Percentiles rank a stretch among this genome's conserved stretches.
Evolutionary conservation across 768 basidiomycete species (phyloP).

Genomic region (Suillus subaureus): DNA sequence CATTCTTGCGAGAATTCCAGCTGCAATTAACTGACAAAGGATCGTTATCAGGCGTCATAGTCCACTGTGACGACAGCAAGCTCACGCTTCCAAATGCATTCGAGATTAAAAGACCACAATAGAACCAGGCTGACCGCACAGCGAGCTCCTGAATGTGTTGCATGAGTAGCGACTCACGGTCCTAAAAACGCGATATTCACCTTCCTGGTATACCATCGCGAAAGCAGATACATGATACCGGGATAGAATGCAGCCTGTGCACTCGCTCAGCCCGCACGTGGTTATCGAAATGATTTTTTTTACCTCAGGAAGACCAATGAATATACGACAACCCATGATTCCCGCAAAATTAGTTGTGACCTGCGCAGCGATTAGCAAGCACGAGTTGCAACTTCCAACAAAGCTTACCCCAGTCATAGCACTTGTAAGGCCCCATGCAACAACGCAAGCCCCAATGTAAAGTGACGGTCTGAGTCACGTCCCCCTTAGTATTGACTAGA

Average conservation of each 20-base stretch:
- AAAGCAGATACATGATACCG: slow-evolving; percentile 49
- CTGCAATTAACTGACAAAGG: slow-evolving; percentile 58
- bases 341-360: slow-evolving; percentile 56
- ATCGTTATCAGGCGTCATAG: neutral
- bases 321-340: slow-evolving; percentile 57
- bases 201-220: slow-evolving; percentile 57
- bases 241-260: slow-evolving; percentile 64
- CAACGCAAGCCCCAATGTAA: slow-evolving; percentile 62
- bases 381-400: neutral
- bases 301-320: slow-evolving; percentile 65
- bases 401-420: slow-evolving; percentile 56
- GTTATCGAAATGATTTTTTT: neutral
- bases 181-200: neutral
- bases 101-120: slow-evolving; percentile 59
- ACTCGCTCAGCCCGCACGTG: no score
- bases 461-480: slow-evolving; percentile 49
- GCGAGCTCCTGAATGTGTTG: slow-evolving; percentile 54
- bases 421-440: slow-evolving; percentile 66
- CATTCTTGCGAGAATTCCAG: slow-evolving; percentile 73
- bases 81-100: slow-evolving; percentile 69
- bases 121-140: slow-evolving; percentile 62
- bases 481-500: neutral
- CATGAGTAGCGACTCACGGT: neutral
- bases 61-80: neutral
- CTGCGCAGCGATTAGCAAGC: slow-evolving; percentile 30